Conservation (phyloP, 139 green algal species). For the Chlamydomonas schloesseri region DNA sequence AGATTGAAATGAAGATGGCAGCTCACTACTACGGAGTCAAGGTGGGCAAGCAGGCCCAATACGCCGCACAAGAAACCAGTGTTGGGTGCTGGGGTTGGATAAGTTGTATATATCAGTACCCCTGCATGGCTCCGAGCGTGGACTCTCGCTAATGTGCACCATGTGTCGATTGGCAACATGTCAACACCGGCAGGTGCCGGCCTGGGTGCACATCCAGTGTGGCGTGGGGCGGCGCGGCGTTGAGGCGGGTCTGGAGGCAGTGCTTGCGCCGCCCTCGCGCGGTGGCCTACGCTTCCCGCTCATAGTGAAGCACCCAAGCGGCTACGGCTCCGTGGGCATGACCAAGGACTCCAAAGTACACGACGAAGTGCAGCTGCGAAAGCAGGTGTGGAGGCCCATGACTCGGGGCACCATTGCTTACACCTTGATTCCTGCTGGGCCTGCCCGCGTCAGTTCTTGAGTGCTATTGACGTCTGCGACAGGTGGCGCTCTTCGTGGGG, state of each 20-base stretch:
- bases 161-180: too few species aligned
- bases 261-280: neutral
- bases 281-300: slow-evolving; percentile 49
- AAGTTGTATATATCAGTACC: too few species aligned
- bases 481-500: slow-evolving; percentile 44
- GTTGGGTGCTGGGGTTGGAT: neutral
- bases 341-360: slow-evolving; percentile 29
- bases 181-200: neutral
- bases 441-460: too few species aligned
- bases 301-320: slow-evolving; percentile 56
- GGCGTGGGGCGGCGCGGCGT: neutral
- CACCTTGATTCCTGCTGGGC: too few species aligned
- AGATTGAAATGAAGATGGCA: slow-evolving; percentile 57
- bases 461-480: too few species aligned
- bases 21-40: slow-evolving; percentile 12
- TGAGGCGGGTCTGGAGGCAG: neutral
- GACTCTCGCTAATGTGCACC: too few species aligned
- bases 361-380: slow-evolving; percentile 20
- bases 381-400: neutral
- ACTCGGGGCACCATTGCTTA: too few species aligned
- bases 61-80: too few species aligned
- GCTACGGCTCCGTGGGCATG: slow-evolving; percentile 54
- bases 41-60: neutral
- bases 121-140: too few species aligned
- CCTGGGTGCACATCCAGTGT: neutral